These are phyloP conservation scores for Alternaria gansuensis DNA, from an alignment of 2,329 filamentous ascomycete species.

Conservation along the genomic window DNA sequence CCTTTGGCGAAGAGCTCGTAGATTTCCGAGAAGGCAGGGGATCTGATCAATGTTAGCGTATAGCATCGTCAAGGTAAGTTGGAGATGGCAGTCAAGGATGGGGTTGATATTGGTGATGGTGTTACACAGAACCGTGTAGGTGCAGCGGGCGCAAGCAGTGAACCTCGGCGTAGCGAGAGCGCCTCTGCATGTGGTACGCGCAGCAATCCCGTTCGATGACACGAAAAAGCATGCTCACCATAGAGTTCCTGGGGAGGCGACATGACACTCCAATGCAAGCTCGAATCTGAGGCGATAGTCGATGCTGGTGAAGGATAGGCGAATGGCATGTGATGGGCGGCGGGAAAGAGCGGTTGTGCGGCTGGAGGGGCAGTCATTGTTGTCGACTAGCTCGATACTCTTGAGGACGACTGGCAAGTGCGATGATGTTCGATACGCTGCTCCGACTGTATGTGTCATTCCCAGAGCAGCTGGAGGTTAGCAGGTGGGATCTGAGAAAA, in stretches of 20 bases:
- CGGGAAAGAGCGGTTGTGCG: slow-evolving; percentile 37
- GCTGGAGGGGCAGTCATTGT: slow-evolving; percentile 38
- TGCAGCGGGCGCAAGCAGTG: slow-evolving; percentile 7
- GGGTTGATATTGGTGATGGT: slow-evolving; percentile 4
- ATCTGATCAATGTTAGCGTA: slow-evolving; percentile 21
- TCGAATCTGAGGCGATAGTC: slow-evolving; percentile 32
- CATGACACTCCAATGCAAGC: slow-evolving; percentile 37
- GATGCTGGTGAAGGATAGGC: slow-evolving; percentile 37
- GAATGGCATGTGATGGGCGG: slow-evolving; percentile 30
- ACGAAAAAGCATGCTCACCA: slow-evolving; percentile 34
- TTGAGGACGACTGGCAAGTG: slow-evolving; percentile 10
- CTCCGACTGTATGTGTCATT: slow-evolving; percentile 17
- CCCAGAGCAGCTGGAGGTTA: slow-evolving; percentile 14
- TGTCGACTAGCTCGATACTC: slow-evolving; percentile 21
- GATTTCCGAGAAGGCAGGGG: slow-evolving; percentile 21
- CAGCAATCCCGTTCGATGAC: slow-evolving; percentile 9
- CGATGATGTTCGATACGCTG: slow-evolving; percentile 9
- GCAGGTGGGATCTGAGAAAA: slow-evolving; percentile 4
- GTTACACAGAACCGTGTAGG: slow-evolving; percentile 1
- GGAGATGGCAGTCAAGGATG: neutral
- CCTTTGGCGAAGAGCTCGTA: slow-evolving; percentile 23
- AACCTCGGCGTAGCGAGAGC: slow-evolving; percentile 14
- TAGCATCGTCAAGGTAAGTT: neutral
- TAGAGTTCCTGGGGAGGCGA: slow-evolving; percentile 30
- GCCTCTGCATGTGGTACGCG: slow-evolving; percentile 7